Evolutionary conservation across 345 rosid species (phyloP), one percentile per base, ranked within the genome.

Genomic region (Anacardium occidentale): DNA sequence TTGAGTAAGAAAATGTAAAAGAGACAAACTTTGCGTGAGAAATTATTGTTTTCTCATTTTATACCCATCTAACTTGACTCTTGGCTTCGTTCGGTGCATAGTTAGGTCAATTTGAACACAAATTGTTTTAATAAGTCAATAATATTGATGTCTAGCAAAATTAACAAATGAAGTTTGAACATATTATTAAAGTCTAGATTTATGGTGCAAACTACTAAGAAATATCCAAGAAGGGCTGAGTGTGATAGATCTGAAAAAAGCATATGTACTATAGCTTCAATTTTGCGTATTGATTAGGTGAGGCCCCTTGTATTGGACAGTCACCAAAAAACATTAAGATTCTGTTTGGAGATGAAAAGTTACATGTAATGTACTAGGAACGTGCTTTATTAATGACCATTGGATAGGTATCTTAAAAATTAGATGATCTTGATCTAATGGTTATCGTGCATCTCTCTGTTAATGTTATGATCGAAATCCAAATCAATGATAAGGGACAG

Each of bases 401-500:
- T 37, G 40, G 40, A 37, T 37, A 6, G 5, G 40, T 37, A 37
- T 37, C 40, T 37, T 37, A 37, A 37, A 37, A 37, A 37, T 37
- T 1, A 37, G 40, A 37, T 4, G 40, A 37, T 37, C 3, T 37
- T 37, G 40, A 37, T 37, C 40, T 37, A 37, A 37, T 37, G 40
- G 40, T 37, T 37, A 3, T 37, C 7, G 40, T 37, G 40, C 40
- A 37, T 37, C 40, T 37, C 40, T 3, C 40, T 37, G 40, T 3
- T 37, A 37, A 37, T 37, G 7, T 1, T 3, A 37, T 37, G 40
- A 6, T 37, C 7, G 40, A 37, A 37, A 37, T 48, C 50, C 11
- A 71, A 48, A 26, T 64, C 65, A 56, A 74, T 22, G 42, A 56
- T 21, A 11, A 4, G 40, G 40, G 62, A 60, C 62, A 18, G 56